phyloP scores from a whole-genome alignment of 1,284 basidiomycete genomes.

The Violaceomyces palustris region DNA sequence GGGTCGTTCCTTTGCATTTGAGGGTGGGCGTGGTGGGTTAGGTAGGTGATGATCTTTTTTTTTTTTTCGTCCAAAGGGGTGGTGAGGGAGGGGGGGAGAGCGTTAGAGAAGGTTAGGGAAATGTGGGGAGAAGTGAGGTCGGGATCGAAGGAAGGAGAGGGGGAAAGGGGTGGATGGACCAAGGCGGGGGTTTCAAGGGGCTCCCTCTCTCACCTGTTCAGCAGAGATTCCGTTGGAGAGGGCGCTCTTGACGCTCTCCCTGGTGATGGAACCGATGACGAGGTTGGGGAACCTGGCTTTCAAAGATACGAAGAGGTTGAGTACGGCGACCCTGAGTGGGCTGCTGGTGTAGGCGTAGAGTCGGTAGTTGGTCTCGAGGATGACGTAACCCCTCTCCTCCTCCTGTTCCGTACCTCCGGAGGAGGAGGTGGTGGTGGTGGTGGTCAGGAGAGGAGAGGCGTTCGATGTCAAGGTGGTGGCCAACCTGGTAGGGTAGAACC shows the following conservation, averaged over 20 bases:
- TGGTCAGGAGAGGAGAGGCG: constrained; percentile 34
- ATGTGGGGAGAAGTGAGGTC: background rate
- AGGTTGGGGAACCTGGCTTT: constrained; percentile 94
- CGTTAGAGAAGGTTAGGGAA: constrained; percentile 1
- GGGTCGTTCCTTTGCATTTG: constrained; percentile 96
- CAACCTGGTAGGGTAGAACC: constrained; percentile 89
- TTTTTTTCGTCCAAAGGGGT: no score
- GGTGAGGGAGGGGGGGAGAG: no score
- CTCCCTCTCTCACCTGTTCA: constrained; percentile 78
- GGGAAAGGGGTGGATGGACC: no score
- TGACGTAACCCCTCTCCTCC: constrained; percentile 71
- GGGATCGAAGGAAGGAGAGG: background rate
- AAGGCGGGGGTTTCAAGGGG: no score
- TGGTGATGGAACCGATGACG: constrained; percentile 87
- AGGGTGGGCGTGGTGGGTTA: constrained; percentile 88
- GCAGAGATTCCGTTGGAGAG: constrained; percentile 92
- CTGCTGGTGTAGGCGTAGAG: constrained; percentile 98
- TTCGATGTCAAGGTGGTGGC: constrained; percentile 81
- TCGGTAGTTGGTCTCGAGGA: constrained; percentile 97
- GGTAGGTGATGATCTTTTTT: constrained; percentile 96
- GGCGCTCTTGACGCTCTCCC: constrained; percentile 90
- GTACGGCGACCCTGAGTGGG: constrained; percentile 88
- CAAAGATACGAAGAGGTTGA: constrained; percentile 87
- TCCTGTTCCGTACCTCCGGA: constrained; percentile 50
- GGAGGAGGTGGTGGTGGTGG: no score